A percentile compares a stretch with the other conserved stretches of the same genome.
Conservation (phyloP, 1,139 yeast genomes). For the Pneumocystis canis region DNA sequence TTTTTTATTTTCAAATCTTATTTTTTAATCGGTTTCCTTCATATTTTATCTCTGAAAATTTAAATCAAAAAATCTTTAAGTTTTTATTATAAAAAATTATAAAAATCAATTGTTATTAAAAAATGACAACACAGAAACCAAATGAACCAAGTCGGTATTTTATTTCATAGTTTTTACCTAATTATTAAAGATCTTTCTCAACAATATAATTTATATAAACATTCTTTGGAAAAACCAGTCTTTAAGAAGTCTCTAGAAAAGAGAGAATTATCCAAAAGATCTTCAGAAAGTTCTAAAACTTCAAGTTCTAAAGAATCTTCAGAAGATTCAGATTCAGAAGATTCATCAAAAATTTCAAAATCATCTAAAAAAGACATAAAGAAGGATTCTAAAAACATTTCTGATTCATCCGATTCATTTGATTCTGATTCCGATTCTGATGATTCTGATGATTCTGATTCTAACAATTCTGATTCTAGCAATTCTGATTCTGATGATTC, state of each 20-base stretch:
- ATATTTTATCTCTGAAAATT: too few relatives aligned
- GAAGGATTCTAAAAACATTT: background rate
- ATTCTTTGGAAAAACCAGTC: slow-evolving; percentile 17
- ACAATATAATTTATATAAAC: slow-evolving; percentile 30
- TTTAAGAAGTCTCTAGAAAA: background rate
- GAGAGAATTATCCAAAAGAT: background rate
- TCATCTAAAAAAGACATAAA: background rate
- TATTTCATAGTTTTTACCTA: background rate
- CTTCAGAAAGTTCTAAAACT: background rate
- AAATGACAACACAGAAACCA: background rate
- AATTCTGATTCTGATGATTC: slow-evolving; percentile 3
- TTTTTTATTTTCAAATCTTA: too few relatives aligned
- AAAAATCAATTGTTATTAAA: background rate
- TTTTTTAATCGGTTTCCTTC: too few relatives aligned
- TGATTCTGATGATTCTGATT: background rate
- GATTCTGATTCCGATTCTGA: background rate
- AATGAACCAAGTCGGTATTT: background rate
- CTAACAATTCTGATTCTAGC: slow-evolving; percentile 6
- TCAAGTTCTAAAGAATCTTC: background rate
- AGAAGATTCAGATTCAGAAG: background rate
- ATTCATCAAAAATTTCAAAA: background rate
- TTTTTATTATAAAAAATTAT: too few relatives aligned
- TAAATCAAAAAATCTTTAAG: too few relatives aligned
- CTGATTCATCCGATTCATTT: too few relatives aligned
- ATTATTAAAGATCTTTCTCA: slow-evolving; percentile 25